Percentiles rank a stretch among this genome's conserved stretches.
Conservation (phyloP, 495 filamentous ascomycete genomes). For the Penicillium canariense region DNA sequence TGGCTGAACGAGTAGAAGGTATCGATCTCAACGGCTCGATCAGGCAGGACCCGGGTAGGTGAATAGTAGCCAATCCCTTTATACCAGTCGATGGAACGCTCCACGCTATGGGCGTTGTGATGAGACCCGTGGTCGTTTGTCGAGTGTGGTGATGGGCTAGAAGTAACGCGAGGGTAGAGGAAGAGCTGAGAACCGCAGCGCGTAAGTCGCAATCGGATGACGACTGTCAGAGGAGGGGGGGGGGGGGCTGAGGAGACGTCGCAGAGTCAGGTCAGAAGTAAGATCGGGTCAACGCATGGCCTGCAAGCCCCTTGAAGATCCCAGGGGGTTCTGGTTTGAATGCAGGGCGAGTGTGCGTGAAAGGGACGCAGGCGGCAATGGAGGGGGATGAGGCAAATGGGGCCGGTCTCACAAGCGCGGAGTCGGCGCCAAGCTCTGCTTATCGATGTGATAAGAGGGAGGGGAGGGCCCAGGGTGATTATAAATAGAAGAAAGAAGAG, state of each 20-base stretch:
- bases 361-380: constrained; percentile 21
- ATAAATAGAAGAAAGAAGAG: neutral
- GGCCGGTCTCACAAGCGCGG: constrained; percentile 25
- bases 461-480: neutral
- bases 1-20: neutral
- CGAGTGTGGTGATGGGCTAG: neutral
- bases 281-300: constrained; percentile 1
- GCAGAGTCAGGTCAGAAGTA: neutral
- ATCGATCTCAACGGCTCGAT: neutral
- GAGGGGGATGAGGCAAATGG: constrained; percentile 29
- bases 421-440: constrained; percentile 25
- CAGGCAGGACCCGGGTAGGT: neutral
- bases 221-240: neutral
- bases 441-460: constrained; percentile 29
- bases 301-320: constrained; percentile 3
- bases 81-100: neutral
- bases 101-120: neutral
- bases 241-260: neutral
- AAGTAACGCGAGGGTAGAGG: neutral
- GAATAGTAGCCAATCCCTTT: neutral
- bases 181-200: constrained; percentile 8
- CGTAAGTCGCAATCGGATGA: constrained; percentile 7
- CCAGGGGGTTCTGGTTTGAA: constrained; percentile 6
- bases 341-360: constrained; percentile 14
- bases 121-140: neutral